Percentiles rank a stretch among this genome's conserved stretches.
phyloP scores from a whole-genome alignment of 495 filamentous ascomycete species.

The Eremomyces bilateralis region DNA sequence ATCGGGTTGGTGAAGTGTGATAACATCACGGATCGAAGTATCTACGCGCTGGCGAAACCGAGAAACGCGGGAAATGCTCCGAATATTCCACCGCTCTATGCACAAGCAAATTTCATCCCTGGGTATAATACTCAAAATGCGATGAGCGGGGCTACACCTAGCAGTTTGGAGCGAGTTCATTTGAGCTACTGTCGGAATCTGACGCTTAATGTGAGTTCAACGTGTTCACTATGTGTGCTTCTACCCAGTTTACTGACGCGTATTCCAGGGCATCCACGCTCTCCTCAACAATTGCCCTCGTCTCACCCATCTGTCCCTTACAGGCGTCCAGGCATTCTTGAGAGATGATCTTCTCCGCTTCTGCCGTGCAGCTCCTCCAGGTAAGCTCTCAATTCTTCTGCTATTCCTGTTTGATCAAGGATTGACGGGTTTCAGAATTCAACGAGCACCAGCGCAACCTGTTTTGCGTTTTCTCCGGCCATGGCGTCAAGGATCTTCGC shows the following conservation, averaged over 20 bases:
- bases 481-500: conserved; percentile 59
- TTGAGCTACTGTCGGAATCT: conserved; percentile 83
- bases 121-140: too few relatives aligned
- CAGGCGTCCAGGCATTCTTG: conserved; percentile 71
- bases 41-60: conserved; percentile 54
- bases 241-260: neutral
- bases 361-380: conserved; percentile 66
- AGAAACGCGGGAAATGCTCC: conserved; percentile 20
- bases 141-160: conserved; percentile 23
- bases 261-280: conserved; percentile 61
- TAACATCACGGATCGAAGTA: conserved; percentile 71
- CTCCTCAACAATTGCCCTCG: conserved; percentile 79
- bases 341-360: conserved; percentile 55
- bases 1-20: conserved; percentile 92
- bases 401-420: too few relatives aligned
- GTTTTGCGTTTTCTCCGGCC: conserved; percentile 92
- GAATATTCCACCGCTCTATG: too few relatives aligned
- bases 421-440: conserved; percentile 38
- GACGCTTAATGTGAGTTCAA: conserved; percentile 44
- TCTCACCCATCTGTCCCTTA: conserved; percentile 86
- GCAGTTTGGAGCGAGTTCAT: conserved; percentile 78
- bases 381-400: conserved; percentile 21
- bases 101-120: too few relatives aligned
- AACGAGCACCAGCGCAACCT: conserved; percentile 85
- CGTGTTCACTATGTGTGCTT: neutral